phyloP scores from a whole-genome alignment of 495 filamentous ascomycete genomes.

The Lasiosphaeria ovina region DNA sequence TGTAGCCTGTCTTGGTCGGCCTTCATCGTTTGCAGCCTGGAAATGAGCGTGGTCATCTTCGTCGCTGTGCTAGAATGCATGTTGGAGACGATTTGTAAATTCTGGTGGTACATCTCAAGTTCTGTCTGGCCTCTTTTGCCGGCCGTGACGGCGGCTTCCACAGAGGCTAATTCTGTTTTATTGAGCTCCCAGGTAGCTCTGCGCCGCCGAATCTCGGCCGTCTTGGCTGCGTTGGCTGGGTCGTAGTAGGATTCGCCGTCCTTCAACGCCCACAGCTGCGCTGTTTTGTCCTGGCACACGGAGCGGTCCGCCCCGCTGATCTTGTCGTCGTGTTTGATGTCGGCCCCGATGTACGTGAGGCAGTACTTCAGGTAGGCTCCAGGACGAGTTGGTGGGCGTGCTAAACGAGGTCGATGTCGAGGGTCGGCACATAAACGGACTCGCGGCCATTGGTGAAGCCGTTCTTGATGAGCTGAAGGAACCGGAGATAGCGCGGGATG shows the following conservation, averaged over 20 bases:
- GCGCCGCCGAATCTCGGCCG: neutral
- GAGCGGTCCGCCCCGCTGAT: neutral
- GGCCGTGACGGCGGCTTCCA: too few relatives aligned
- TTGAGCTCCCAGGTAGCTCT: too few relatives aligned
- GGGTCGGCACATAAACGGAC: conserved; percentile 54
- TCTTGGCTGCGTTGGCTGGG: neutral
- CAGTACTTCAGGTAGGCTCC: conserved; percentile 54
- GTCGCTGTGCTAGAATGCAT: too few relatives aligned
- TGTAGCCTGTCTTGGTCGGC: too few relatives aligned
- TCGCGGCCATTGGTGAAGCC: too few relatives aligned
- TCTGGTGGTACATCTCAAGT: too few relatives aligned
- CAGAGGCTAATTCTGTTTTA: too few relatives aligned
- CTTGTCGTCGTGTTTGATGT: conserved; percentile 12
- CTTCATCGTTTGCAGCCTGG: too few relatives aligned
- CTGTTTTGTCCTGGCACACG: neutral
- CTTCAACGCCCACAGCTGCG: neutral
- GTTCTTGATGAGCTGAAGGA: conserved; percentile 7
- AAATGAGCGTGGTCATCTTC: too few relatives aligned
- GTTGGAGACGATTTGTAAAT: too few relatives aligned
- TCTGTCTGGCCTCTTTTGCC: too few relatives aligned
- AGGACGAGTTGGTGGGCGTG: conserved; percentile 56
- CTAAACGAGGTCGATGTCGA: conserved; percentile 74
- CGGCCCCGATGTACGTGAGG: conserved; percentile 1
- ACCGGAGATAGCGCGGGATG: conserved; percentile 7
- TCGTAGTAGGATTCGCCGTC: neutral